Evolutionary conservation across 768 basidiomycete species (phyloP).

Genomic region (Russula dissimulans): DNA sequence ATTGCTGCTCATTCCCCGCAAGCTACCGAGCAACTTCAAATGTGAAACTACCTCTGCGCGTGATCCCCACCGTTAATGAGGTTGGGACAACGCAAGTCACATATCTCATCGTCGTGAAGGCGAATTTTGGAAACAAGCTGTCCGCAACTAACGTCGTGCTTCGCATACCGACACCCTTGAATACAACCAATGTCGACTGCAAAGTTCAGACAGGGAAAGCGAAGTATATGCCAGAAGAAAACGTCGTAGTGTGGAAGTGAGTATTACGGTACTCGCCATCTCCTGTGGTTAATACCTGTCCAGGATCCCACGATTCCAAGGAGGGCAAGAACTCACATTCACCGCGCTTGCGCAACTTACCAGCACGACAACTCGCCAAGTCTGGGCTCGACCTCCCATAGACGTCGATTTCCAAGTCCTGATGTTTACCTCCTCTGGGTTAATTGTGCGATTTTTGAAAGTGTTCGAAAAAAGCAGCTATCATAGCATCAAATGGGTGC

Average conservation of each 20-base stretch:
- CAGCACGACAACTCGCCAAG: slow-evolving; percentile 83
- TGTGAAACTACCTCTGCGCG: slow-evolving; percentile 84
- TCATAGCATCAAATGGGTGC: slow-evolving; percentile 91
- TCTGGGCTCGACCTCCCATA: slow-evolving; percentile 97
- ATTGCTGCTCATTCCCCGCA: slow-evolving; percentile 2
- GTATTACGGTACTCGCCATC: slow-evolving; percentile 26
- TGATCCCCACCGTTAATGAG: slow-evolving; percentile 89
- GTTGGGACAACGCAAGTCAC: slow-evolving; percentile 87
- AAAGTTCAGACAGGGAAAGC: slow-evolving; percentile 91
- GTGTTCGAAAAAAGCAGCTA: slow-evolving; percentile 97
- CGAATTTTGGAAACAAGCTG: slow-evolving; percentile 86
- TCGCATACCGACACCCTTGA: slow-evolving; percentile 92
- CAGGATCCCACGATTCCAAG: slow-evolving; percentile 88
- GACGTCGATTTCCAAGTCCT: slow-evolving; percentile 98
- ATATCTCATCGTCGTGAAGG: slow-evolving; percentile 80
- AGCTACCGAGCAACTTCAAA: slow-evolving; percentile 96
- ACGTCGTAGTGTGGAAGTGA: slow-evolving; percentile 96
- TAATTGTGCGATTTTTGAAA: slow-evolving; percentile 94
- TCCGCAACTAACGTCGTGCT: slow-evolving; percentile 89
- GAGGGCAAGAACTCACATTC: slow-evolving; percentile 83
- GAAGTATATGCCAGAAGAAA: slow-evolving; percentile 94
- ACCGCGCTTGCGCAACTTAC: slow-evolving; percentile 76
- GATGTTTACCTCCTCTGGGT: slow-evolving; percentile 96
- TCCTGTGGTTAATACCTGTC: not conserved
- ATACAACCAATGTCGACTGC: slow-evolving; percentile 86